Percentiles rank a stretch among this genome's conserved stretches.
These are phyloP conservation scores for Scheffersomyces segobiensis DNA, from an alignment of 1,139 yeast genomes.

Conservation along the genomic window DNA sequence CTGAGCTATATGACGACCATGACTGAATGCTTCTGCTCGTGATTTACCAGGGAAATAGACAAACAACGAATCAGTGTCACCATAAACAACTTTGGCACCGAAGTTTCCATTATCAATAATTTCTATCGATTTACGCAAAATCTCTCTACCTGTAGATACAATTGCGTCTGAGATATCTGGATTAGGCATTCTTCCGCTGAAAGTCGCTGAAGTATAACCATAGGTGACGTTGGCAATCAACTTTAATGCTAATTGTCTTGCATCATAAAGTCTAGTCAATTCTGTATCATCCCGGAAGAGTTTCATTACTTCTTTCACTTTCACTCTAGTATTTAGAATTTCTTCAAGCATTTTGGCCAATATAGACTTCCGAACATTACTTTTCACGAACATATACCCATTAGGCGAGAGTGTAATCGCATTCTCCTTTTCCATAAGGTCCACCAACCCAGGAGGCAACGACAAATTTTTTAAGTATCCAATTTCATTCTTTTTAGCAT, in stretches of 20 bases:
- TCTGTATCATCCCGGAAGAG: conserved; percentile 44
- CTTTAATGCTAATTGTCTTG: conserved; percentile 83
- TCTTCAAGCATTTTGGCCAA: conserved; percentile 85
- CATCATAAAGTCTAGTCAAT: conserved; percentile 60
- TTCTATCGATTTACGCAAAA: conserved; percentile 68
- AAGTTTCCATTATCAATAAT: conserved; percentile 64
- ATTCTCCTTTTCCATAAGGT: conserved; percentile 48
- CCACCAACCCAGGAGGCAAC: conserved; percentile 59
- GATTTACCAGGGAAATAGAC: conserved; percentile 86
- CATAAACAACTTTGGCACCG: conserved; percentile 94
- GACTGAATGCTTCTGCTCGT: conserved; percentile 69
- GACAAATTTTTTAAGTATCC: conserved; percentile 47
- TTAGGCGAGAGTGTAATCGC: conserved; percentile 75
- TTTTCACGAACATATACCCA: conserved; percentile 75
- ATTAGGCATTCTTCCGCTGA: conserved; percentile 96
- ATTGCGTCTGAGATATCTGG: conserved; percentile 93
- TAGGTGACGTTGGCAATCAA: conserved; percentile 93
- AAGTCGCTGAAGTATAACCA: conserved; percentile 93
- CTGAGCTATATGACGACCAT: conserved; percentile 71
- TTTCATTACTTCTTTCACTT: conserved; percentile 75
- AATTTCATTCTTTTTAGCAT: conserved; percentile 38
- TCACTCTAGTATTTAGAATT: conserved; percentile 73
- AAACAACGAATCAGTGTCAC: conserved; percentile 93
- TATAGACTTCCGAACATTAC: conserved; percentile 65
- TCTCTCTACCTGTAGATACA: conserved; percentile 88